Base-by-base conservation (phyloP, 169 alveolate genomes). In the Plasmodium coatneyi region DNA sequence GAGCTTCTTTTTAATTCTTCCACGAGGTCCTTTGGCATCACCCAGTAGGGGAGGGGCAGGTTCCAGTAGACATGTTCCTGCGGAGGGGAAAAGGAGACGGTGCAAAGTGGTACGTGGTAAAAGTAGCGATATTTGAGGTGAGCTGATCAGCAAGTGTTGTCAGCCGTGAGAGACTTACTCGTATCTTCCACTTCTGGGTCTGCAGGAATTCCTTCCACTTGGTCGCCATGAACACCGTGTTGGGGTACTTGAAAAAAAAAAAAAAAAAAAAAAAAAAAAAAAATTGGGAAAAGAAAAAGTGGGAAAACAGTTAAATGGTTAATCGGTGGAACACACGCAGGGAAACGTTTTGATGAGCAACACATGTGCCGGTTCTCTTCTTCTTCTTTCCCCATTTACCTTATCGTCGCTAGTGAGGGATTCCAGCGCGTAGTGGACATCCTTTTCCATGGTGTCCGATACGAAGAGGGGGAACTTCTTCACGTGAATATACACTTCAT, bases 51-150 rank as follows among this genome's bases (percentile, higher is more conserved):
- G 14, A 86, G 80, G 10, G 93, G 93, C 2, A 86, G 28, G 46
- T 86, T 86, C 93, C 93, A 86, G 71, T 86, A 86, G 16, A 86
- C 34, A 25, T 86, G 71, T 46, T 74, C 93, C 93, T 86, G 19
- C 56, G n/a, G 30, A 34, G 36, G 34, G 22, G 22, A 49, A 2
- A 19, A 28, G 30, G 66, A 30, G n/a, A n/a, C n/a, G n/a, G n/a
- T n/a, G n/a, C 22, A 0, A 16, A 5, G 34, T 39, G 14, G 14
- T 81, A 9, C 22, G 1, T 5, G 66, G 19, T 54, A 16, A 52
- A 9, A 16, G 41, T 52, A 54, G 39, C 10, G 5, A 46, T 10
- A 12, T 12, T 2, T 12, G 56, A 9, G 56, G 5, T 7, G 19
- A 12, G 19, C 56, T 1, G n/a, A 5, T 12, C 56, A 46, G 56